Evolutionary conservation across 208 protist genomes (phyloP).

Genomic region (Tritrichomonas musculus): DNA sequence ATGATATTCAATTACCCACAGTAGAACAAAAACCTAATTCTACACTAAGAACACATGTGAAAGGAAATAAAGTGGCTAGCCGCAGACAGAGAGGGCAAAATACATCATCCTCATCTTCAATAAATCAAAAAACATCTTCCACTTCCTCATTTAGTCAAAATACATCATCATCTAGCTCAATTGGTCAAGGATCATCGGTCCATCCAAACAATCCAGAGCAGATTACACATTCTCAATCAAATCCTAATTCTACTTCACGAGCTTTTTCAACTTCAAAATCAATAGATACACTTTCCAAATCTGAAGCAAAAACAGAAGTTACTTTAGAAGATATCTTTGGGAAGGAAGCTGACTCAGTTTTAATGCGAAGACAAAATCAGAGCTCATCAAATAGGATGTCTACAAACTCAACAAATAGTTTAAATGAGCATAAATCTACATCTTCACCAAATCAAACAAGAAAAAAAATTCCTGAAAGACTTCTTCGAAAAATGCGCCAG

Average conservation of each 20-base stretch:
- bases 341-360: background rate
- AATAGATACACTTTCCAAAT: too few relatives aligned
- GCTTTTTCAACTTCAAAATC: too few relatives aligned
- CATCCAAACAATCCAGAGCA: background rate
- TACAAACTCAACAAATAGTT: background rate
- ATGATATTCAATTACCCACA: too few relatives aligned
- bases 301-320: background rate
- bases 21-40: too few relatives aligned
- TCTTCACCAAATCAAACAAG: background rate
- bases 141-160: background rate
- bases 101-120: background rate
- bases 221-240: too few relatives aligned
- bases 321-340: background rate
- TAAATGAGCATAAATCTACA: too few relatives aligned
- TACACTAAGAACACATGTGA: background rate
- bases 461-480: background rate
- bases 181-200: background rate
- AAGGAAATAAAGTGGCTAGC: background rate
- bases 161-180: background rate
- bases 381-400: too few relatives aligned
- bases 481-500: background rate
- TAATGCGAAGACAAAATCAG: background rate
- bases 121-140: too few relatives aligned
- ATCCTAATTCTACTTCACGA: too few relatives aligned
- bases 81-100: background rate